These are phyloP conservation scores for Exophiala calicioides DNA, from an alignment of 2,329 filamentous ascomycete species.

Conservation along the genomic window DNA sequence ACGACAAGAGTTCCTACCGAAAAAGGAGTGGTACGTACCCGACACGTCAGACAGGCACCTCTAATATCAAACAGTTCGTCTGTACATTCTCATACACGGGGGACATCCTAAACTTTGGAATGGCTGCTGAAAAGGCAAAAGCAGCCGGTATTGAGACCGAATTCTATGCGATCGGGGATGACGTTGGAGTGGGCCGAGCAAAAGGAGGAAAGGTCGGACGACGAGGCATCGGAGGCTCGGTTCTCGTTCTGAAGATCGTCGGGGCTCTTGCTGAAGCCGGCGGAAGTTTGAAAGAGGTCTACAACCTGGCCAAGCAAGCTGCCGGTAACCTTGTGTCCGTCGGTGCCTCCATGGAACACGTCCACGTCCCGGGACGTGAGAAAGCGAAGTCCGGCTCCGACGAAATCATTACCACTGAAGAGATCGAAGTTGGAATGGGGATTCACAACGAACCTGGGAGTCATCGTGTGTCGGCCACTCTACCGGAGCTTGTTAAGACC, in stretches of 20 bases:
- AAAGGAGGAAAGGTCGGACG: conserved; percentile 90
- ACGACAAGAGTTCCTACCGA: conserved; percentile 69
- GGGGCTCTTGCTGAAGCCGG: conserved; percentile 79
- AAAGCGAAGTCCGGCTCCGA: conserved; percentile 46
- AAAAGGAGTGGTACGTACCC: conserved; percentile 77
- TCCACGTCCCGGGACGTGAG: conserved; percentile 84
- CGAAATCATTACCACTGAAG: conserved; percentile 53
- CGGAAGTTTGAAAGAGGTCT: conserved; percentile 67
- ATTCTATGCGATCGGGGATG: conserved; percentile 90
- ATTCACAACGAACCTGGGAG: conserved; percentile 55
- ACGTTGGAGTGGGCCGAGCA: conserved; percentile 80
- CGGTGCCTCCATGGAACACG: conserved; percentile 81
- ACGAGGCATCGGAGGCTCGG: conserved; percentile 86
- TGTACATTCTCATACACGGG: conserved; percentile 79
- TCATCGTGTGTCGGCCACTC: conserved; percentile 50
- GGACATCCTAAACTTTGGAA: conserved; percentile 87
- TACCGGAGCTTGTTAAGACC: conserved; percentile 55
- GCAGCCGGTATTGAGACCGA: conserved; percentile 75
- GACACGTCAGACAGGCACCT: too few relatives aligned
- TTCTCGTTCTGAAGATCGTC: conserved; percentile 86
- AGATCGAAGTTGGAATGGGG: conserved; percentile 71
- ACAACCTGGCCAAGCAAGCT: conserved; percentile 68
- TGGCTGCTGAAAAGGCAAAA: conserved; percentile 89
- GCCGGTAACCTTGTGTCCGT: conserved; percentile 80
- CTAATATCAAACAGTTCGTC: too few relatives aligned